Evolutionary conservation across 768 basidiomycete species (phyloP).

Genomic region (Suillus variegatus): DNA sequence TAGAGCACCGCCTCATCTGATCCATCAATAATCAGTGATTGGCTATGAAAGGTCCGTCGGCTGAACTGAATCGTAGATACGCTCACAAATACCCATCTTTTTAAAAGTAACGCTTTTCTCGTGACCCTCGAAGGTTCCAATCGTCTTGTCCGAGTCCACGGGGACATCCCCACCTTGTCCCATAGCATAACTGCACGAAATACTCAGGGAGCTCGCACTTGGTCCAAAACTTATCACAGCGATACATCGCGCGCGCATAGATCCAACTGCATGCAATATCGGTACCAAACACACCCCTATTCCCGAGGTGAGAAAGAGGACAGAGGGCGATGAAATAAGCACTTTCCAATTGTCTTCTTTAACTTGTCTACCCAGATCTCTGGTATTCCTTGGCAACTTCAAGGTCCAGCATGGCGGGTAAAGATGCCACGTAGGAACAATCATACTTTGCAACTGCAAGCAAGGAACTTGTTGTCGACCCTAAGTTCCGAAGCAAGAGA

Average conservation of each 20-base stretch:
- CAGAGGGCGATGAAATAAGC: not conserved
- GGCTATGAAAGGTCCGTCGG: too few species aligned
- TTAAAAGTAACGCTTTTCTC: not conserved
- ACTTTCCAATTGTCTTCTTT: not conserved
- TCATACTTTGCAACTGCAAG: not conserved
- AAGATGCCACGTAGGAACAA: not conserved
- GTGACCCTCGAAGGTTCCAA: not conserved
- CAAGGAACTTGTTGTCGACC: not conserved
- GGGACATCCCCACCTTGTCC: not conserved
- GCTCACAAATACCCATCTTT: not conserved
- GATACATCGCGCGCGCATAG: not conserved
- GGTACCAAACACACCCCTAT: not conserved
- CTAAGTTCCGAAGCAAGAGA: not conserved
- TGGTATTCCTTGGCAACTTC: not conserved
- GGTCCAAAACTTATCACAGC: not conserved
- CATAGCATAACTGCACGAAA: not conserved
- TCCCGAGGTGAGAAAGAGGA: not conserved
- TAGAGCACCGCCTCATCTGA: not conserved
- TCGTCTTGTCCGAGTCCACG: not conserved
- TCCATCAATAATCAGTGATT: not conserved
- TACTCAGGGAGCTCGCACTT: not conserved
- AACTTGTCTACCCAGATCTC: not conserved
- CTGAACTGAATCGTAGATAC: not conserved
- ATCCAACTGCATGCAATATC: not conserved
- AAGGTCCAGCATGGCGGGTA: not conserved